Percentiles rank a stretch among this genome's conserved stretches.
phyloP scores from a whole-genome alignment of 257 asterid species.

The Solanum raphanifolium region DNA sequence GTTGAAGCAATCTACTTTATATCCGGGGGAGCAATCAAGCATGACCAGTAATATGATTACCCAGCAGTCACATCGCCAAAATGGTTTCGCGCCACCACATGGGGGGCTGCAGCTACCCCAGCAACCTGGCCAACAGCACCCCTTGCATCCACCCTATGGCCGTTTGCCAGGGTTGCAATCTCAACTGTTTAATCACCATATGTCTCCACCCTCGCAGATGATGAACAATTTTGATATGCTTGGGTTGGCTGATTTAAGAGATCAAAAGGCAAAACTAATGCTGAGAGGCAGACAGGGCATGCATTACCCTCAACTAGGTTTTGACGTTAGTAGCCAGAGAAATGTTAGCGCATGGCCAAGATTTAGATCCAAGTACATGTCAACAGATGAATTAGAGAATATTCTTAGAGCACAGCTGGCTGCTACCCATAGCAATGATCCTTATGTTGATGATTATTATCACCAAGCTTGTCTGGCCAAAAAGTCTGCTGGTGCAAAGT shows the following conservation, averaged over 20 bases:
- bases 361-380: constrained; percentile 76
- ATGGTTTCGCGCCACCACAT: constrained; percentile 55
- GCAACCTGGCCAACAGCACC: constrained; percentile 54
- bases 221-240: constrained; percentile 46
- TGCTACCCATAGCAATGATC: constrained; percentile 90
- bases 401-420: constrained; percentile 76
- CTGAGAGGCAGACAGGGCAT: constrained; percentile 44
- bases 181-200: constrained; percentile 41
- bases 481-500: constrained; percentile 57
- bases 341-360: constrained; percentile 55
- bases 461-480: constrained; percentile 85
- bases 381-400: constrained; percentile 75
- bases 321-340: constrained; percentile 35
- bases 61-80: constrained; percentile 51
- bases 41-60: constrained; percentile 39
- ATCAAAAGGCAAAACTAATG: constrained; percentile 52
- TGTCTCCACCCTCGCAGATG: constrained; percentile 50
- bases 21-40: constrained; percentile 48
- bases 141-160: constrained; percentile 47
- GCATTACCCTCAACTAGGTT: constrained; percentile 44
- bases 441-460: constrained; percentile 85
- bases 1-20: constrained; percentile 31
- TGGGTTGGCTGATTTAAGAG: constrained; percentile 67
- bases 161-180: constrained; percentile 48
- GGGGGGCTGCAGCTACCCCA: constrained; percentile 50